Conservation (phyloP, 768 basidiomycete genomes). For the Podaxis sp. region DNA sequence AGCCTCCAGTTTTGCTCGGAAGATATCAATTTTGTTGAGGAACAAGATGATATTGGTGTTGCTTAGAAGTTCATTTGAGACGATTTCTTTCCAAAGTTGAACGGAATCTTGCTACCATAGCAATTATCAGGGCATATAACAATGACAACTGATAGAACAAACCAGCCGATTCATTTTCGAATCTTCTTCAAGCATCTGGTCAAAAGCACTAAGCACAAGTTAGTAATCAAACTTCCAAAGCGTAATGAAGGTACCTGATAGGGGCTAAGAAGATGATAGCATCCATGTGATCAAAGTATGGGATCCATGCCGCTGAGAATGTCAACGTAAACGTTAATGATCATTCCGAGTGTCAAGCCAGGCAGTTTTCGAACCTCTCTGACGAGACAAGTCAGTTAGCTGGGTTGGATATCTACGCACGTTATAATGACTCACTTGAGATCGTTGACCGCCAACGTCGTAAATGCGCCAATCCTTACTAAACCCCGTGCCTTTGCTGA, state of each 20-base stretch:
- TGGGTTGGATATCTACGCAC: neutral
- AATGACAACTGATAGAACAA: slow-evolving; percentile 14
- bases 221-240: neutral
- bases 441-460: slow-evolving; percentile 65
- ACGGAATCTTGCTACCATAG: slow-evolving; percentile 68
- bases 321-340: neutral
- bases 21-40: slow-evolving; percentile 80
- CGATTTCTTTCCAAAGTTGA: slow-evolving; percentile 71
- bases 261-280: slow-evolving; percentile 76
- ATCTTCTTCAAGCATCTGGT: slow-evolving; percentile 70
- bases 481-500: slow-evolving; percentile 22
- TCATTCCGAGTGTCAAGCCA: neutral
- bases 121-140: neutral
- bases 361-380: slow-evolving; percentile 26
- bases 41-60: slow-evolving; percentile 76
- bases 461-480: slow-evolving; percentile 46
- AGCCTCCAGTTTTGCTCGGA: slow-evolving; percentile 61
- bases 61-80: slow-evolving; percentile 68
- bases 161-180: slow-evolving; percentile 62
- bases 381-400: neutral
- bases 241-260: slow-evolving; percentile 41
- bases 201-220: slow-evolving; percentile 49
- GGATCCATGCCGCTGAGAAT: slow-evolving; percentile 49
- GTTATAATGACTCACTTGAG: slow-evolving; percentile 45
- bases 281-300: slow-evolving; percentile 71